Evolutionary conservation across 139 green algal species (phyloP).

Genomic region (Volvox africanus): DNA sequence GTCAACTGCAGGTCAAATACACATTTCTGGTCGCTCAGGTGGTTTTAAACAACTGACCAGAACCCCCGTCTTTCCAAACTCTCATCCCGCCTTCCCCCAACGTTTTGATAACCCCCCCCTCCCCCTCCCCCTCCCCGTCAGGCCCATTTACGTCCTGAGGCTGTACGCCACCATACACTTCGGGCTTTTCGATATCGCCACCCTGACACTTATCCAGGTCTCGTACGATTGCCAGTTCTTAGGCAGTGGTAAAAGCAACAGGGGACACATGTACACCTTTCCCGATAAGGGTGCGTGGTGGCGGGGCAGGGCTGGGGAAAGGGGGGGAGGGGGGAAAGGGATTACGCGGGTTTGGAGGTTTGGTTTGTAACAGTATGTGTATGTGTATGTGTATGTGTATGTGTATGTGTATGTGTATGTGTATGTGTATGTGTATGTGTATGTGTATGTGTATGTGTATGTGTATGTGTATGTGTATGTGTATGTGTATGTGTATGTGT

Average conservation of each 20-base stretch:
- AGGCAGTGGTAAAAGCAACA: not conserved
- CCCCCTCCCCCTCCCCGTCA: not conserved
- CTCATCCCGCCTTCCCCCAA: no score
- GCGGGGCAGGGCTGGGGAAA: no score
- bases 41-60: no score
- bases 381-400: not conserved
- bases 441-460: not conserved
- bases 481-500: not conserved
- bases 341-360: no score
- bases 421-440: not conserved
- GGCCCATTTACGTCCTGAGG: constrained; percentile 34
- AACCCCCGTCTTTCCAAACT: no score
- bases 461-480: no score
- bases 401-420: not conserved
- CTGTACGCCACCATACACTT: constrained; percentile 44
- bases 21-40: no score
- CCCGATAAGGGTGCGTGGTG: not conserved
- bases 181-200: constrained; percentile 44
- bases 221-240: constrained; percentile 45
- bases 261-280: constrained; percentile 13
- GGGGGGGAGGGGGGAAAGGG: no score
- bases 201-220: constrained; percentile 35
- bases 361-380: not conserved
- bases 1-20: no score
- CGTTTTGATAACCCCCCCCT: not conserved